Conservation (phyloP, 2,329 filamentous ascomycete species). For the Ophiostoma australiae region DNA sequence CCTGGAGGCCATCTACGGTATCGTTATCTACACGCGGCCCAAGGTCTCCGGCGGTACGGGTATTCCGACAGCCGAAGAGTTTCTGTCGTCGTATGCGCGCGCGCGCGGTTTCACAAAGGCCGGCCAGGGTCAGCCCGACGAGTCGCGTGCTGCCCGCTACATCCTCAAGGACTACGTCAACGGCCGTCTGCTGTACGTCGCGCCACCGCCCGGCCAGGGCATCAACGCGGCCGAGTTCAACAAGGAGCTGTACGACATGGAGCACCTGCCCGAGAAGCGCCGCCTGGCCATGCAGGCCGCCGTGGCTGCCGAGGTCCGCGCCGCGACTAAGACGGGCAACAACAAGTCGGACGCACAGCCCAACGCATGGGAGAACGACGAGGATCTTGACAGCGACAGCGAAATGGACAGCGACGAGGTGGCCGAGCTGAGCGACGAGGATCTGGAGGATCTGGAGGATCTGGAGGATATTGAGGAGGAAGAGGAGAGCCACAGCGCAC, state of each 20-base stretch:
- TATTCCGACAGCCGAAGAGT: constrained; percentile 73
- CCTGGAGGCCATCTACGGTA: constrained; percentile 88
- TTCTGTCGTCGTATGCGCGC: constrained; percentile 78
- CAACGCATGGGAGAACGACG: constrained; percentile 10
- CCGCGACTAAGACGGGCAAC: not conserved
- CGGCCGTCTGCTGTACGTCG: constrained; percentile 87
- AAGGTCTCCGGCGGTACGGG: constrained; percentile 91
- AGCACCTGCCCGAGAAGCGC: constrained; percentile 76
- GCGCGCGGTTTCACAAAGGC: constrained; percentile 88
- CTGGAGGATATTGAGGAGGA: not conserved
- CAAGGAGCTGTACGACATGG: constrained; percentile 75
- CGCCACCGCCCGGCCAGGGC: constrained; percentile 65
- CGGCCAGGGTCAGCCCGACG: constrained; percentile 85
- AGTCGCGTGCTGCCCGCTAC: constrained; percentile 82
- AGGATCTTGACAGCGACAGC: constrained; percentile 5
- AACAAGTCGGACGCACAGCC: constrained; percentile 14
- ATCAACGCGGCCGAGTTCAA: constrained; percentile 78
- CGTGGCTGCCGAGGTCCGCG: constrained; percentile 29
- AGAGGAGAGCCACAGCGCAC: not conserved
- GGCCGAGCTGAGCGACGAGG: constrained; percentile 19
- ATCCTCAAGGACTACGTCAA: constrained; percentile 97
- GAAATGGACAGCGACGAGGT: constrained; percentile 15
- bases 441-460: not conserved
- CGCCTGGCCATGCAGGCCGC: constrained; percentile 57
- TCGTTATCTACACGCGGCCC: constrained; percentile 75